A percentile compares a stretch with the other conserved stretches of the same genome.
These are phyloP conservation scores for Sphaerulina musiva DNA, from an alignment of 2,329 filamentous ascomycete species.

Conservation along the genomic window DNA sequence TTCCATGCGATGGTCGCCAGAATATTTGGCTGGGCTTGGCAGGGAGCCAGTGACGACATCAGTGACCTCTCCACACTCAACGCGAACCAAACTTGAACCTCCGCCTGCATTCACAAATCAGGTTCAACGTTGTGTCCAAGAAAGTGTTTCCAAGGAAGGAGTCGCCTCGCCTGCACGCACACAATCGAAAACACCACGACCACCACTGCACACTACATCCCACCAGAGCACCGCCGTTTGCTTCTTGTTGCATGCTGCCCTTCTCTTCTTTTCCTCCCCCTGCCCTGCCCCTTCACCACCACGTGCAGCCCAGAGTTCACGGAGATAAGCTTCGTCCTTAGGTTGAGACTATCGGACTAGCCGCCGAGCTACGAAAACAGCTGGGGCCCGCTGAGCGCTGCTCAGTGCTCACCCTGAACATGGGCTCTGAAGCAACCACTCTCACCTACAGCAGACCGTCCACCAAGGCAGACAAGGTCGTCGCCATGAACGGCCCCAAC, in stretches of 20 bases:
- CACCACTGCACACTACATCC: no score
- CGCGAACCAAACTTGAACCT: no score
- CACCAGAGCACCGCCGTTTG: background rate
- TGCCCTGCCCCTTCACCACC: background rate
- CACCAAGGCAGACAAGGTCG: conserved; percentile 2
- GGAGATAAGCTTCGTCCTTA: background rate
- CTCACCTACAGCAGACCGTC: conserved; percentile 2
- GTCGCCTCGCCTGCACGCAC: no score
- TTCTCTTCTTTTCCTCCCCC: no score
- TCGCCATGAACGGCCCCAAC: conserved; percentile 21
- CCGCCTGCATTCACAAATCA: no score
- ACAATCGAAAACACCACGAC: no score
- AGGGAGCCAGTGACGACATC: no score
- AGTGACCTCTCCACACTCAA: no score
- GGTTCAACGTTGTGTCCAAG: no score
- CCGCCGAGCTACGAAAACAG: background rate
- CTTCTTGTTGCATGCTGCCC: background rate
- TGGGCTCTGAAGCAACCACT: background rate
- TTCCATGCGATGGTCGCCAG: no score
- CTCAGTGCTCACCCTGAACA: background rate
- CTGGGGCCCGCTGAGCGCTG: background rate
- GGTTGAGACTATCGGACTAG: background rate
- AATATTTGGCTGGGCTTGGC: no score
- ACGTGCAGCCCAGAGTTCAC: background rate
- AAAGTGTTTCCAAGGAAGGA: no score